A percentile compares a stretch with the other conserved stretches of the same genome.
Evolutionary conservation across 2,329 filamentous ascomycete species (phyloP).

Genomic region (Bipolaris gigantea): DNA sequence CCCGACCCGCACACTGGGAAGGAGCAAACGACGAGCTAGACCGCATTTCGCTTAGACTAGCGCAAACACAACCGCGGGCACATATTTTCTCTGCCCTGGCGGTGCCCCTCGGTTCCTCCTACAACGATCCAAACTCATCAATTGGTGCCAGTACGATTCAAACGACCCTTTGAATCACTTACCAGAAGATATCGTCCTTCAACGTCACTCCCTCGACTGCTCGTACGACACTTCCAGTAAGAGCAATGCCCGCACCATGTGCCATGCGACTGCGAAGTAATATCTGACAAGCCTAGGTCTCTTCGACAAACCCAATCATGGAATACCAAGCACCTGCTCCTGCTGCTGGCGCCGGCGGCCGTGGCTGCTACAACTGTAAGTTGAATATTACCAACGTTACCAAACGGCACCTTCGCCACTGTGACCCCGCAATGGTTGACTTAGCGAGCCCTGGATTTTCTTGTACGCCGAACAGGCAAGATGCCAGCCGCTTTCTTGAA

Average conservation of each 20-base stretch:
- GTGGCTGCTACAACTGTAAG: slow-evolving; percentile 50
- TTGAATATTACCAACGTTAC: slow-evolving; percentile 6
- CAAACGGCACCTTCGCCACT: neutral
- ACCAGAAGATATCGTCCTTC: slow-evolving; percentile 16
- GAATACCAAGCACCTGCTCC: slow-evolving; percentile 42
- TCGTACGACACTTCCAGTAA: slow-evolving; percentile 28
- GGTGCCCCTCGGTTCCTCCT: slow-evolving; percentile 18
- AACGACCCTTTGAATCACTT: slow-evolving; percentile 12
- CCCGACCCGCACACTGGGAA: slow-evolving; percentile 11
- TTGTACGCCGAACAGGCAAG: neutral
- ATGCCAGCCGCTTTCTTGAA: neutral
- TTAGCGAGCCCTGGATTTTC: neutral
- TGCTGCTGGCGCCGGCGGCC: slow-evolving; percentile 40
- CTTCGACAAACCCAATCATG: slow-evolving; percentile 32
- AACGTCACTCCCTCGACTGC: slow-evolving; percentile 22
- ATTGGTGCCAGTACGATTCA: slow-evolving; percentile 19
- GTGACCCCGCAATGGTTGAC: slow-evolving; percentile 3
- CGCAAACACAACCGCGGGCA: slow-evolving; percentile 17
- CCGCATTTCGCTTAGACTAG: slow-evolving; percentile 17
- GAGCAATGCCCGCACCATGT: slow-evolving; percentile 10
- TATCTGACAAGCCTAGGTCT: slow-evolving; percentile 30
- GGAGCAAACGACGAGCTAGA: slow-evolving; percentile 12
- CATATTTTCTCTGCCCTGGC: slow-evolving; percentile 16
- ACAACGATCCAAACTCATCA: slow-evolving; percentile 17
- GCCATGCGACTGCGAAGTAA: slow-evolving; percentile 4